Base-by-base conservation (phyloP, 768 basidiomycete genomes). In the Naganishia randhawae region DNA sequence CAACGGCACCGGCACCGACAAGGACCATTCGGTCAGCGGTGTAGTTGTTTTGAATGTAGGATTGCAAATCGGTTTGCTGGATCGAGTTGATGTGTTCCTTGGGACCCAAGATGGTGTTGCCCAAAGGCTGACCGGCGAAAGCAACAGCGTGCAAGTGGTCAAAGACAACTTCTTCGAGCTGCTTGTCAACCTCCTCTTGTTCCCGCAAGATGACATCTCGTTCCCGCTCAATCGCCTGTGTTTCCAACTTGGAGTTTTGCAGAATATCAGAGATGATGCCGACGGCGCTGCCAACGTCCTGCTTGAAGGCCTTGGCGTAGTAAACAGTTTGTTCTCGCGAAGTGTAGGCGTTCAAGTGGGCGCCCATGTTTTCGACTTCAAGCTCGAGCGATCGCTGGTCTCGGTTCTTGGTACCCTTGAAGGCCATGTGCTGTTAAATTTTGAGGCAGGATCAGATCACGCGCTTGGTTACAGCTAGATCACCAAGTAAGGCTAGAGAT, bases 261-360 rank as follows among this genome's bases (percentile, higher is more conserved):
- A 98, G 85, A 75, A 99, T 98, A 81, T 99, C 96, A 75, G 89
- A 89, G 81, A 99, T 92, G 82, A 99, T 96, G 81, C 97, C 93
- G 67, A 98, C 92, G 37, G 92, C 87, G 55, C 85, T 84, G 14
- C 87, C 85, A 13, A 98, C 91, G 79, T 98, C 96, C 84, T 93
- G 90, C 80, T 89, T 86, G 87, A 99, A 98, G 79, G 90, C 89
- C 85, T 98, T 97, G 76, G 95, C 95, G 78, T 97, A 97, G 84
- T 97, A 99, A 66, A 97, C 94, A 25, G 96, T 99, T 82, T 98
- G 95, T 83, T 99, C 96, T 70, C 96, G 86, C 29, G 94, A 96
- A 10, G 96, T 99, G 83, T 97, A 98, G 55, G 96, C 95, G 79
- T 98, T 98, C 67, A 99, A 83, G 80, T 97, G 93, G 19, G 94